These are phyloP conservation scores for Lactifluus volemus DNA, from an alignment of 768 basidiomycete species.

Conservation along the genomic window DNA sequence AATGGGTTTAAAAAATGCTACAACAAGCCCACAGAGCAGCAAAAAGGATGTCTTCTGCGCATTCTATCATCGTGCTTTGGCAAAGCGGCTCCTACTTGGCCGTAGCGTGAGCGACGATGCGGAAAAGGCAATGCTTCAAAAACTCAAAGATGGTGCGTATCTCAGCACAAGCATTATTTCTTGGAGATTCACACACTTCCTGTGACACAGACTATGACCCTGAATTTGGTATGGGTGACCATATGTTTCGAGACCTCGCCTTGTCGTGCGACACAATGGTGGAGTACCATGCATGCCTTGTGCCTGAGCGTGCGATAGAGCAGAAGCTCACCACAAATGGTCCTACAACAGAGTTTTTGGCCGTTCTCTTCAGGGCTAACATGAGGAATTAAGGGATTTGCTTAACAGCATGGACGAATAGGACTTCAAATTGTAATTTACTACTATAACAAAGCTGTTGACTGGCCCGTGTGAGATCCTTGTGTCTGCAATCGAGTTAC, in stretches of 20 bases:
- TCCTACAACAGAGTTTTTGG: slow-evolving; percentile 86
- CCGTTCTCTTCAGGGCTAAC: slow-evolving; percentile 70
- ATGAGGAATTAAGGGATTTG: no score
- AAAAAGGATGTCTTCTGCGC: slow-evolving; percentile 92
- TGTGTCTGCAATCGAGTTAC: no score
- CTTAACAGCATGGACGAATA: no score
- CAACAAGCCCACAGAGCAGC: slow-evolving; percentile 84
- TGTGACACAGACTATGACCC: slow-evolving; percentile 73
- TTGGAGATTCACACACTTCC: not conserved
- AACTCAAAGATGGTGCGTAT: slow-evolving; percentile 61
- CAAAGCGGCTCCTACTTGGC: slow-evolving; percentile 80
- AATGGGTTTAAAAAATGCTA: slow-evolving; percentile 65
- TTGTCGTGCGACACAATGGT: slow-evolving; percentile 66
- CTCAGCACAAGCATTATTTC: not conserved
- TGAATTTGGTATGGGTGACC: slow-evolving; percentile 88
- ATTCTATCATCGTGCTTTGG: slow-evolving; percentile 82
- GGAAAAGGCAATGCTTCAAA: slow-evolving; percentile 76
- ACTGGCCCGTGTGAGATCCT: no score
- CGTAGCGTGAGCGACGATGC: slow-evolving; percentile 82
- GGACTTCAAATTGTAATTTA: no score
- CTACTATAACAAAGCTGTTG: no score
- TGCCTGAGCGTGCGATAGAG: slow-evolving; percentile 24
- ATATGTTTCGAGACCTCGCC: slow-evolving; percentile 90
- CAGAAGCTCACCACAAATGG: slow-evolving; percentile 62
- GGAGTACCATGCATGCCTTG: slow-evolving; percentile 45